Percentiles rank a stretch among this genome's conserved stretches.
phyloP scores from a whole-genome alignment of 169 alveolate genomes.

The Eimeria falciformis region DNA sequence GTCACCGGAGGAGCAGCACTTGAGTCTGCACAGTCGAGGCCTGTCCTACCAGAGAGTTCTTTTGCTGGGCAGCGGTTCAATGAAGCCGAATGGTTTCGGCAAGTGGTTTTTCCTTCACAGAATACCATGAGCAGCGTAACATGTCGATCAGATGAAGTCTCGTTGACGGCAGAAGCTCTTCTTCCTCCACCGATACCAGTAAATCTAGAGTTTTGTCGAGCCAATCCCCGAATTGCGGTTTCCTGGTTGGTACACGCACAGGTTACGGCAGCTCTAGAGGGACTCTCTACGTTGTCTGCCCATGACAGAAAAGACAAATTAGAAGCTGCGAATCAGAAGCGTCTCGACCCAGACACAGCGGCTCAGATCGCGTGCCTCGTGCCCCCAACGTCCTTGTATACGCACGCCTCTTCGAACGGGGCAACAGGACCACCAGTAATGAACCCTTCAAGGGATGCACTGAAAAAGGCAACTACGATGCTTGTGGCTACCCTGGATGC shows the following conservation, averaged over 20 bases:
- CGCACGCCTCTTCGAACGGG: not conserved
- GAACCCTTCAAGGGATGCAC: constrained; percentile 30
- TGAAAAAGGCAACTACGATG: not conserved
- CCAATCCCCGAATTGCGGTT: constrained; percentile 50
- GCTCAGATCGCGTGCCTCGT: constrained; percentile 58
- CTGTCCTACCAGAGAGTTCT: not conserved
- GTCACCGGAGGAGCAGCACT: too few species aligned
- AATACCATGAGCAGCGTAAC: not conserved
- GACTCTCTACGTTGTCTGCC: not conserved
- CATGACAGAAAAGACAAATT: not conserved
- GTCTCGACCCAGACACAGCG: not conserved
- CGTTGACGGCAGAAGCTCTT: not conserved
- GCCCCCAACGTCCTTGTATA: constrained; percentile 25
- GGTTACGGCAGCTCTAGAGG: not conserved
- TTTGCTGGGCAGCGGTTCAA: not conserved
- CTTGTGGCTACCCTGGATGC: not conserved
- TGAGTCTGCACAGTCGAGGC: too few species aligned
- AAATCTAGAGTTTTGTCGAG: constrained; percentile 12
- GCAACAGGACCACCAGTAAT: not conserved
- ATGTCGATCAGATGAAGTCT: not conserved
- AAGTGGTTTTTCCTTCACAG: not conserved
- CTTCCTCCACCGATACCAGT: constrained; percentile 50
- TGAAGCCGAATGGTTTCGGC: not conserved
- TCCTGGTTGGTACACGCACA: constrained; percentile 54
- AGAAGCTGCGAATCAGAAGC: not conserved